These are phyloP conservation scores for Colletotrichum chlorophyti DNA, from an alignment of 2,329 filamentous ascomycete genomes.

Conservation along the genomic window DNA sequence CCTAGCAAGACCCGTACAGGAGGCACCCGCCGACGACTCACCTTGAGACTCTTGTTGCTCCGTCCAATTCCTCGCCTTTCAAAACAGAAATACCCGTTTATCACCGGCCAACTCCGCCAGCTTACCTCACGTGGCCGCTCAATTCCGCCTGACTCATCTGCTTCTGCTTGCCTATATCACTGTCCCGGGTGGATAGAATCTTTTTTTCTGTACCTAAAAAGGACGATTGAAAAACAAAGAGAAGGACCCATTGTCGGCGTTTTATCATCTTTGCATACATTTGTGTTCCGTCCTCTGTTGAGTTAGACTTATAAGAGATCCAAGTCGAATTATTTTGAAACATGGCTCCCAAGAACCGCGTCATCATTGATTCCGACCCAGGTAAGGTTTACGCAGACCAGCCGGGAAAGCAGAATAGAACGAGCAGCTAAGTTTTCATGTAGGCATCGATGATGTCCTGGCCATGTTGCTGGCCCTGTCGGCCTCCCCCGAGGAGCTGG, in stretches of 20 bases:
- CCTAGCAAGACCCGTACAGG: neutral
- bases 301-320: too few relatives aligned
- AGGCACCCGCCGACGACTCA: neutral
- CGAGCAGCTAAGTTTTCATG: neutral
- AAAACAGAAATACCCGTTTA: neutral
- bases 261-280: too few relatives aligned
- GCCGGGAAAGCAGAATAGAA: neutral
- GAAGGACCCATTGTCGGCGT: too few relatives aligned
- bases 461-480: constrained; percentile 88
- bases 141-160: constrained; percentile 15
- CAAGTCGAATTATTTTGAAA: too few relatives aligned
- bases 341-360: constrained; percentile 74
- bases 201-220: too few relatives aligned
- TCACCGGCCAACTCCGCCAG: constrained; percentile 18
- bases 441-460: constrained; percentile 89
- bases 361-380: constrained; percentile 97
- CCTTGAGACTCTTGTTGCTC: neutral
- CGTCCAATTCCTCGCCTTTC: neutral
- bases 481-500: constrained; percentile 81
- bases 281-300: too few relatives aligned
- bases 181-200: too few relatives aligned
- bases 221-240: too few relatives aligned
- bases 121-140: constrained; percentile 22
- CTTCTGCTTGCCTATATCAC: constrained; percentile 4
- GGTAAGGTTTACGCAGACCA: constrained; percentile 64